Evolutionary conservation across 1,284 basidiomycete genomes (phyloP).

Genomic region (Takashimella koratensis): DNA sequence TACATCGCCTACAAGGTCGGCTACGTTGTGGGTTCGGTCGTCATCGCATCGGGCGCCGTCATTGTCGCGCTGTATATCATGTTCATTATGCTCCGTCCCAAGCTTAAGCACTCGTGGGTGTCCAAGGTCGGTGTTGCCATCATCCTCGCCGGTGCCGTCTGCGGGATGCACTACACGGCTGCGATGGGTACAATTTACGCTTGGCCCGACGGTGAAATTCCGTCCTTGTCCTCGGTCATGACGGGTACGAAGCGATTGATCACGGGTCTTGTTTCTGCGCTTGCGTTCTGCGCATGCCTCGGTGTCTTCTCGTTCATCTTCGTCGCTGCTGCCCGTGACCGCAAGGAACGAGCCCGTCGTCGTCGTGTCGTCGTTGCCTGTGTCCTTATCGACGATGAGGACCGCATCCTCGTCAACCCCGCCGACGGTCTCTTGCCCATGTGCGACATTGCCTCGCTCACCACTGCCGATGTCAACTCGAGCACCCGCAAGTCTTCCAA

Average conservation of each 20-base stretch:
- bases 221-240: constrained; percentile 19
- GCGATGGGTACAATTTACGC: constrained; percentile 45
- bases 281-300: constrained; percentile 50
- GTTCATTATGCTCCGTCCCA: constrained; percentile 53
- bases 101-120: constrained; percentile 50
- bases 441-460: constrained; percentile 47
- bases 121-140: constrained; percentile 48
- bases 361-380: constrained; percentile 50
- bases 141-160: constrained; percentile 48
- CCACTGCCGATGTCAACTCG: constrained; percentile 15
- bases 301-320: constrained; percentile 46
- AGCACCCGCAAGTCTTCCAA: constrained; percentile 9
- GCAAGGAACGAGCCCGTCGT: constrained; percentile 43
- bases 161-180: constrained; percentile 48
- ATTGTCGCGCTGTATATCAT: constrained; percentile 51
- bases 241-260: constrained; percentile 44
- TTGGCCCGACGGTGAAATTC: constrained; percentile 27
- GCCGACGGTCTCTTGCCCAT: constrained; percentile 51
- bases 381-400: constrained; percentile 48
- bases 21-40: constrained; percentile 48
- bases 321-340: constrained; percentile 41
- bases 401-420: constrained; percentile 48
- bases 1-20: constrained; percentile 46
- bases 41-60: constrained; percentile 51
- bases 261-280: constrained; percentile 48